Evolutionary conservation across 371 early-diverging fungal genomes (phyloP), one percentile per base, ranked within the genome.

Genomic region (Mucor irregularis): DNA sequence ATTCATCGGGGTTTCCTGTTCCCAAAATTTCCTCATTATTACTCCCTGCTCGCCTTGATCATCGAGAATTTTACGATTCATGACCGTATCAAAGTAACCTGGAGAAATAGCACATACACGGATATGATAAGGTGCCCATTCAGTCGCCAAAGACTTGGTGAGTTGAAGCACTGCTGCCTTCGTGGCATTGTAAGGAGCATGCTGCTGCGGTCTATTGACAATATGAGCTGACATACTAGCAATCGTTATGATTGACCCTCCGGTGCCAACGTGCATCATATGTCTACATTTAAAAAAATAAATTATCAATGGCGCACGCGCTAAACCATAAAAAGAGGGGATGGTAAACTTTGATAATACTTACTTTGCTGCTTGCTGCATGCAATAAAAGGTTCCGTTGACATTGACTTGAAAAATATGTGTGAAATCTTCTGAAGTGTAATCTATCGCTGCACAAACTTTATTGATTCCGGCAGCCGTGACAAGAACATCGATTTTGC

Each of bases 401-500:
- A 68, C 61, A 28, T 68, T 68, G 43, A 68, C 56, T 42, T 68
- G 62, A 35, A 68, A 56, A 22, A 62, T 53, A 5, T 28, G 30
- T n/a, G 48, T 29, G 25, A 68, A 68, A 47, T 62, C 58, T 4
- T 48, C 35, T 4, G 54, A 42, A 34, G 45, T 38, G n/a, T 65
- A 62, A 13, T 69, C 58, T 10, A 49, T 53, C 17, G 62, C 67
- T 29, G 52, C 53, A 16, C 58, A 56, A 21, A 53, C 35, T 30
- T 53, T 53, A n/a, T 53, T 53, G 45, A 43, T 98, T 62, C 98
- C 98, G 24, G 96, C 95, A 33, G 91, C 90, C 35, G 92, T 90
- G 14, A 98, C 95, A 47, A 97, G 73, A 90, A 97, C 93, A 66
- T 97, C 98, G 13, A 96, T 65, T 56, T 94, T 83, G 40, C 90